Evolutionary conservation across 192 early-diverging fungal species (phyloP).

Genomic region (Entomortierella beljakovae): DNA sequence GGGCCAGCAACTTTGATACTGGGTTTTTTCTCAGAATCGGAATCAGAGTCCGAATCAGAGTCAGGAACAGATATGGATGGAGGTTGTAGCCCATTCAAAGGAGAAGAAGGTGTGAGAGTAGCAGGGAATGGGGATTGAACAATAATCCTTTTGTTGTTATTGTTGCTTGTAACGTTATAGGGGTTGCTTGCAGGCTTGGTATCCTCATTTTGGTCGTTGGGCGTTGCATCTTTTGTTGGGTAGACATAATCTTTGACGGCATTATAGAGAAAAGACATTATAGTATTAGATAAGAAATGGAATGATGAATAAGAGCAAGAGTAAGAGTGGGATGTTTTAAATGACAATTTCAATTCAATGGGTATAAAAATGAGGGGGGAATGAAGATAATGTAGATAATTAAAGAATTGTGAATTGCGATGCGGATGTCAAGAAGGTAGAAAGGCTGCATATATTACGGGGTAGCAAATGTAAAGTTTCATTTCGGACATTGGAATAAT

Average conservation of each 20-base stretch:
- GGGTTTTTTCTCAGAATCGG: slow-evolving; percentile 27
- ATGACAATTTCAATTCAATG: background rate
- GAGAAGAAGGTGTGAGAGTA: slow-evolving; percentile 16
- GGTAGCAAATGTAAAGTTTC: background rate
- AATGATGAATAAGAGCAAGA: background rate
- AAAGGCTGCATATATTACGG: background rate
- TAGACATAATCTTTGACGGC: slow-evolving; percentile 36
- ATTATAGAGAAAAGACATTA: slow-evolving; percentile 37
- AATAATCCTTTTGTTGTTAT: slow-evolving; percentile 25
- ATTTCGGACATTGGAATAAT: background rate
- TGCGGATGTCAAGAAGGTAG: background rate
- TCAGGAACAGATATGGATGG: slow-evolving; percentile 11
- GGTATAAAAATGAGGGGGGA: background rate
- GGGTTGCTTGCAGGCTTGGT: slow-evolving; percentile 7
- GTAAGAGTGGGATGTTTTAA: background rate
- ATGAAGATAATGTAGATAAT: background rate
- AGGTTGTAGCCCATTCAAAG: slow-evolving; percentile 23
- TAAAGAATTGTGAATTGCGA: background rate
- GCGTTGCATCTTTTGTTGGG: slow-evolving; percentile 5
- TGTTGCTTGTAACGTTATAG: slow-evolving; percentile 14
- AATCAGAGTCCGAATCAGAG: slow-evolving; percentile 25
- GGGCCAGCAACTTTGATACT: slow-evolving; percentile 8
- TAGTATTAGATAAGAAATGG: background rate
- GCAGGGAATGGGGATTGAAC: slow-evolving; percentile 12
- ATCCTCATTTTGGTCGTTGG: background rate